Conservation (phyloP, 345 rosid species). For the Ceriops tagal region DNA sequence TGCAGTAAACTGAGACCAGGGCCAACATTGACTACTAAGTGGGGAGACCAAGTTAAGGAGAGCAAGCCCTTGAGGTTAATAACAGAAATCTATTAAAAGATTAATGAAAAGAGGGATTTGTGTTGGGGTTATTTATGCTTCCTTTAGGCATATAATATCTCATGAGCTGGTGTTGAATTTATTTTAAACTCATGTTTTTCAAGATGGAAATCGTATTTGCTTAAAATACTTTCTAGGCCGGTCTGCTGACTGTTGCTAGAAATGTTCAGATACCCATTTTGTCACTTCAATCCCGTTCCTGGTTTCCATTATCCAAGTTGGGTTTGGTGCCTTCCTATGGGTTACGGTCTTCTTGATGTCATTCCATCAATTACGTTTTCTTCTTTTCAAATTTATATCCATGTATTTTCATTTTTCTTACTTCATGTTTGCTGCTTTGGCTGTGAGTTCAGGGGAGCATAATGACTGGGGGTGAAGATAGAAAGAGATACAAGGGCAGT, state of each 20-base stretch:
- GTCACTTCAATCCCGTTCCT: not conserved
- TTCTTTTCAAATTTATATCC: not conserved
- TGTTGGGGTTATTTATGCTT: not conserved
- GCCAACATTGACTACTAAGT: not conserved
- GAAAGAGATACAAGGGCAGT: conserved; percentile 16
- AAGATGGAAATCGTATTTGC: not conserved
- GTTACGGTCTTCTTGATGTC: not conserved
- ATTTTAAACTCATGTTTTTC: not conserved
- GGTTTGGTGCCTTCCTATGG: not conserved
- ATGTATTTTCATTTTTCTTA: not conserved
- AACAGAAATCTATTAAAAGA: too few relatives aligned
- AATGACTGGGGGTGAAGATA: conserved; percentile 18
- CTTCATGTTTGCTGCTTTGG: not conserved
- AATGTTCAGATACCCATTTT: not conserved
- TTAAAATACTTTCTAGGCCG: not conserved
- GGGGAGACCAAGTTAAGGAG: not conserved
- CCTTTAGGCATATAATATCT: not conserved
- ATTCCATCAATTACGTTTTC: not conserved
- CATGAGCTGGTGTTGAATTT: not conserved
- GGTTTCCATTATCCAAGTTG: not conserved
- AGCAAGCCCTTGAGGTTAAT: too few relatives aligned
- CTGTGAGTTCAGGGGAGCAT: conserved; percentile 13
- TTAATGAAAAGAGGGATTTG: too few relatives aligned
- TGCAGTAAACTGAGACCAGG: not conserved
- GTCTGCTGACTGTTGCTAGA: not conserved